Evolutionary conservation across 2,329 filamentous ascomycete species (phyloP).

Genomic region (Penicillium sp.): DNA sequence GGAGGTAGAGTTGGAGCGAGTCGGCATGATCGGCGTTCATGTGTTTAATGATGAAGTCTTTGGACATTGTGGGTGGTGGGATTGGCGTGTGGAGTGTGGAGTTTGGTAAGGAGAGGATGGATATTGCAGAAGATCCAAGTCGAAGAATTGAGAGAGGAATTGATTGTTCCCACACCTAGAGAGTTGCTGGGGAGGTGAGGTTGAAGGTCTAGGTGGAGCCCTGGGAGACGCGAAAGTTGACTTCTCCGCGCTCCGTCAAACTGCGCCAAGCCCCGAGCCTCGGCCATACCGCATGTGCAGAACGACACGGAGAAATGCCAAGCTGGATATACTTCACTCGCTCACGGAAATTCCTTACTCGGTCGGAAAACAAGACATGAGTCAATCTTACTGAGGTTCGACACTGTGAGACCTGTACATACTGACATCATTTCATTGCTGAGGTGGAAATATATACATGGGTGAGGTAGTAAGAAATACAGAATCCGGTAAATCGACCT

Average conservation of each 20-base stretch:
- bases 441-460: constrained; percentile 18
- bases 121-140: neutral
- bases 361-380: neutral
- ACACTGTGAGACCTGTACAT: neutral
- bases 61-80: constrained; percentile 35
- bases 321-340: neutral
- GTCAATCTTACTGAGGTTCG: neutral
- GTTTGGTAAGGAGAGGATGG: neutral
- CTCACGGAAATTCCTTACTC: neutral
- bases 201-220: neutral
- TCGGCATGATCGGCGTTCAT: constrained; percentile 84
- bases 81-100: neutral
- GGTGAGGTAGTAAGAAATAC: constrained; percentile 15
- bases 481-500: constrained; percentile 16
- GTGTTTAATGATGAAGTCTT: constrained; percentile 71
- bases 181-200: neutral
- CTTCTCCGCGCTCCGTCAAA: constrained; percentile 10
- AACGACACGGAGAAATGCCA: neutral
- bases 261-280: constrained; percentile 27
- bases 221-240: neutral
- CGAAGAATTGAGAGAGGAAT: neutral
- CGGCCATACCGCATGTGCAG: constrained; percentile 16
- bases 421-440: constrained; percentile 7
- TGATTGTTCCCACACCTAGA: neutral
- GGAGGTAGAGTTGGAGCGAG: constrained; percentile 77